A percentile compares a stretch with the other conserved stretches of the same genome.
Conservation (phyloP, 129 eudicot genomes). For the Chrysanthemum makinoi region DNA sequence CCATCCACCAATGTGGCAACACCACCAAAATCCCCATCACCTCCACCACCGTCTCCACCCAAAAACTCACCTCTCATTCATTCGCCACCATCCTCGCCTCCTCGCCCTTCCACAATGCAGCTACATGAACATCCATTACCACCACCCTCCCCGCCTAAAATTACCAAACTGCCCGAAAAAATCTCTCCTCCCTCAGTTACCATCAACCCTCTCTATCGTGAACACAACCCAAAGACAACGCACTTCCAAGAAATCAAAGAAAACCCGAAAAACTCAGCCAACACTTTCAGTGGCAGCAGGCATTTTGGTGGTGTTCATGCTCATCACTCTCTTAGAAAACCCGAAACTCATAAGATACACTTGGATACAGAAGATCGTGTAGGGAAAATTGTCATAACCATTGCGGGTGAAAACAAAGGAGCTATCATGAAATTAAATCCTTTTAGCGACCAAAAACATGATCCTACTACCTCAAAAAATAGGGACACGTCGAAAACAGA, state of each 20-base stretch:
- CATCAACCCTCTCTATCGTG: constrained; percentile 32
- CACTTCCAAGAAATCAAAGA: constrained; percentile 48
- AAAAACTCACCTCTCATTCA: constrained; percentile 15
- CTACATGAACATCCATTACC: constrained; percentile 21
- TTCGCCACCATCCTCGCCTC: constrained; percentile 21
- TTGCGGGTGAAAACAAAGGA: constrained; percentile 68
- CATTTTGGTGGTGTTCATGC: constrained; percentile 2
- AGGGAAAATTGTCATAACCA: constrained; percentile 49
- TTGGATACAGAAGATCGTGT: constrained; percentile 30
- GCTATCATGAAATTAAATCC: constrained; percentile 58
- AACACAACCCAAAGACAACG: constrained; percentile 45
- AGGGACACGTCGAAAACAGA: constrained; percentile 13
- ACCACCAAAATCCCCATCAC: constrained; percentile 24
- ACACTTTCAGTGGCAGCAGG: background rate
- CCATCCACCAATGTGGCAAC: constrained; percentile 13
- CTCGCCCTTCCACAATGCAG: constrained; percentile 23
- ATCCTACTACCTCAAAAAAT: constrained; percentile 16
- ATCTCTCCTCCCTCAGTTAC: constrained; percentile 25
- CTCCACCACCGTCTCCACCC: constrained; percentile 33
- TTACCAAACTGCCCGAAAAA: constrained; percentile 6
- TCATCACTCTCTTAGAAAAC: constrained; percentile 29
- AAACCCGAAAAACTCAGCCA: constrained; percentile 25
- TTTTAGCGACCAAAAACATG: constrained; percentile 4
- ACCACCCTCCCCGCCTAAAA: constrained; percentile 23
- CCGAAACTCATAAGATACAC: constrained; percentile 27